phyloP scores from a whole-genome alignment of 2,329 filamentous ascomycete species.

The Paraconiothyrium sp. region DNA sequence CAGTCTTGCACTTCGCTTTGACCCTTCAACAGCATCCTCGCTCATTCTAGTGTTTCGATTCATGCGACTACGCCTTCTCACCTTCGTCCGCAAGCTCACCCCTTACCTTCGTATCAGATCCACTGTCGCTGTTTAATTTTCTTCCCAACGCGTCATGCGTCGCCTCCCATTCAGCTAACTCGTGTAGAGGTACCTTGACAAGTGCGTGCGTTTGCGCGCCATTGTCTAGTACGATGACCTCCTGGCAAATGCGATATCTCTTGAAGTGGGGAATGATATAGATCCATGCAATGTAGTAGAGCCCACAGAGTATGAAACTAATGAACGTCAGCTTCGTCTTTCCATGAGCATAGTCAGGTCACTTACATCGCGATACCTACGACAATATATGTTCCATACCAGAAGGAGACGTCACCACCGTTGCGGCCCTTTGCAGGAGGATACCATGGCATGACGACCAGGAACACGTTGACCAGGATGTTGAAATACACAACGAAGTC shows the following conservation, averaged over 20 bases:
- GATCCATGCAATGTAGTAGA: constrained; percentile 70
- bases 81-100: background rate
- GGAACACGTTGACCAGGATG: constrained; percentile 67
- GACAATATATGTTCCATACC: constrained; percentile 74
- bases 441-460: constrained; percentile 75
- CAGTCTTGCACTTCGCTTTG: background rate
- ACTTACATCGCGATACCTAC: constrained; percentile 71
- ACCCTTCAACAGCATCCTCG: background rate
- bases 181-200: constrained; percentile 62
- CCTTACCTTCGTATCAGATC: background rate
- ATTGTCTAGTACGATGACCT: constrained; percentile 62
- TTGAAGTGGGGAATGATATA: constrained; percentile 62
- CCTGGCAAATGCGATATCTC: constrained; percentile 66
- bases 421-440: constrained; percentile 68
- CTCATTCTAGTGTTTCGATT: background rate
- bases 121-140: background rate
- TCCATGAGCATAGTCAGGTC: background rate
- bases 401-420: constrained; percentile 74
- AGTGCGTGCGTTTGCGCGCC: constrained; percentile 61
- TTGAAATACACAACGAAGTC: constrained; percentile 66
- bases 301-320: constrained; percentile 62
- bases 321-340: constrained; percentile 1
- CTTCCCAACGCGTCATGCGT: constrained; percentile 61
- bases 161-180: constrained; percentile 66
- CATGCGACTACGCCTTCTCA: background rate